A percentile compares a stretch with the other conserved stretches of the same genome.
Evolutionary conservation across 106 monocot genomes (phyloP).

Genomic region (Phalaenopsis equestris): DNA sequence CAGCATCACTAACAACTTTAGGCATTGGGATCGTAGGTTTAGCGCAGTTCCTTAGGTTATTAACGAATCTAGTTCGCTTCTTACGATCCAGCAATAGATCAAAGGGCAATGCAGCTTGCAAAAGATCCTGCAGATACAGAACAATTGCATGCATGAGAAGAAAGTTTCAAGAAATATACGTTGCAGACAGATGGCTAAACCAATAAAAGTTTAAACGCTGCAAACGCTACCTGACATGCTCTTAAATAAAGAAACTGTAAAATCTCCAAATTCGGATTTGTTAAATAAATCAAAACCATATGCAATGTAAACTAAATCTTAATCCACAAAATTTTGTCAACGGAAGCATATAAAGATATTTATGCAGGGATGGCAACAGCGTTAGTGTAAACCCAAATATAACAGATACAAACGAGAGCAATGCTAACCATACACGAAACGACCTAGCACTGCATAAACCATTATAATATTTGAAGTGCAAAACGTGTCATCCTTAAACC

Average conservation of each 20-base stretch:
- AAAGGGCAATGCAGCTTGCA: slow-evolving; percentile 91
- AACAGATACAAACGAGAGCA: too few relatives aligned
- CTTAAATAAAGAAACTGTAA: too few relatives aligned
- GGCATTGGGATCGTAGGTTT: slow-evolving; percentile 20
- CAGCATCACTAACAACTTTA: slow-evolving; percentile 68
- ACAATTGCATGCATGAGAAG: slow-evolving; percentile 10
- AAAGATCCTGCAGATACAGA: slow-evolving; percentile 55
- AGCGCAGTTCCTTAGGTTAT: slow-evolving; percentile 33
- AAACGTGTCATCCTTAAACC: too few relatives aligned
- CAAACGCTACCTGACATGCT: too few relatives aligned
- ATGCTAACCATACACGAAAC: too few relatives aligned
- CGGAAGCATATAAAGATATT: too few relatives aligned
- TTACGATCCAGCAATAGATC: slow-evolving; percentile 84
- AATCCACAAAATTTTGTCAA: neutral
- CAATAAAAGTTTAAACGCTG: too few relatives aligned
- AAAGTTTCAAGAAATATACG: neutral
- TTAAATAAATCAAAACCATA: neutral
- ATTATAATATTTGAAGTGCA: too few relatives aligned
- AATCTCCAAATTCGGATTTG: too few relatives aligned
- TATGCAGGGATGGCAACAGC: too few relatives aligned
- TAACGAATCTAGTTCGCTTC: slow-evolving; percentile 53
- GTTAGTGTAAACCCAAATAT: too few relatives aligned
- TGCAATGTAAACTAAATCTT: neutral
- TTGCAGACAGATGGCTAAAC: neutral
- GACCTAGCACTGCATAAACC: too few relatives aligned